Conservation (phyloP, 805 yeast genomes). For the Saccharomycopsis sp. region DNA sequence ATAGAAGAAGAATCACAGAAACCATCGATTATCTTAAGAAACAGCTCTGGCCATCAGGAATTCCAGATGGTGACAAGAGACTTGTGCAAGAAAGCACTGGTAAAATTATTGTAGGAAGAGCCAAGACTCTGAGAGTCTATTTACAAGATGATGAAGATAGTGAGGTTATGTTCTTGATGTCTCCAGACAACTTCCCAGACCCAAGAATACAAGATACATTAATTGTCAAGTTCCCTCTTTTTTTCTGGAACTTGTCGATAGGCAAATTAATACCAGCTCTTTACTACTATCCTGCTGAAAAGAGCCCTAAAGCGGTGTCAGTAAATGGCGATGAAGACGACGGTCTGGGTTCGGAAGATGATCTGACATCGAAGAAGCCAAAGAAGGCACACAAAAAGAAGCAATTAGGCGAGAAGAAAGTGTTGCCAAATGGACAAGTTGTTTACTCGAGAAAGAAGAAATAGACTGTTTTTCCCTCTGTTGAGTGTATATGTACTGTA, state of each 20-base stretch:
- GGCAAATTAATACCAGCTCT: slow-evolving; percentile 31
- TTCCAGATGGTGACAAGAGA: slow-evolving; percentile 39
- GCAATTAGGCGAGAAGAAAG: slow-evolving; percentile 38
- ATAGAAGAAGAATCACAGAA: slow-evolving; percentile 46
- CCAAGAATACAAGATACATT: slow-evolving; percentile 48
- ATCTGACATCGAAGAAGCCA: slow-evolving; percentile 3
- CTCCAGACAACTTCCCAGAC: slow-evolving; percentile 40
- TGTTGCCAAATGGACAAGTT: slow-evolving; percentile 58
- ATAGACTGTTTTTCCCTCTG: not conserved
- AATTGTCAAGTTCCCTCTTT: slow-evolving; percentile 36
- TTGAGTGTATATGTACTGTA: no score
- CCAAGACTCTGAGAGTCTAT: slow-evolving; percentile 43
- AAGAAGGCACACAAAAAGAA: slow-evolving; percentile 27
- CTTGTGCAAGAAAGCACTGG: slow-evolving; percentile 38
- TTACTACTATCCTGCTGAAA: slow-evolving; percentile 10
- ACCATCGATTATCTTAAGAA: slow-evolving; percentile 46
- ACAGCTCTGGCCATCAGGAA: slow-evolving; percentile 51
- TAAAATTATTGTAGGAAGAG: slow-evolving; percentile 49
- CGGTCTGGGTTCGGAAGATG: not conserved
- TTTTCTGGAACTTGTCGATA: slow-evolving; percentile 38
- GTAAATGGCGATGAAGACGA: slow-evolving; percentile 1
- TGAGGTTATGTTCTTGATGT: slow-evolving; percentile 35
- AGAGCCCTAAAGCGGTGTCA: slow-evolving; percentile 8
- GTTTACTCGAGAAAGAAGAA: slow-evolving; percentile 28
- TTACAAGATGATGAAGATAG: slow-evolving; percentile 40